Conservation (phyloP, 768 basidiomycete genomes). For the Stropharia rugosoannulata region DNA sequence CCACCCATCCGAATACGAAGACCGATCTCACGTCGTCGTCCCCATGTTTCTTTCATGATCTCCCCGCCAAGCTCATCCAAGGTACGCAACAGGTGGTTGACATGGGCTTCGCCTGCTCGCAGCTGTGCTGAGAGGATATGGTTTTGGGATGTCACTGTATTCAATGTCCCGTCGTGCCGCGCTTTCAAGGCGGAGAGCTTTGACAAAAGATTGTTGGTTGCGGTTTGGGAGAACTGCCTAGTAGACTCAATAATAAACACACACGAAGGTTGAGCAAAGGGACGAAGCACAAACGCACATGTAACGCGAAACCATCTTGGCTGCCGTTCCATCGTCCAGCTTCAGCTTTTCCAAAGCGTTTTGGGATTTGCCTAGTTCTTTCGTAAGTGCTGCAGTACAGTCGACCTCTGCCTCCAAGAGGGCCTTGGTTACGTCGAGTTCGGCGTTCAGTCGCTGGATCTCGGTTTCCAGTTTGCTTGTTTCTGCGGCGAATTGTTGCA, state of each 20-base stretch:
- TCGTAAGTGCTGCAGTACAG: slow-evolving; percentile 38
- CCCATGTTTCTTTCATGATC: slow-evolving; percentile 67
- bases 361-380: slow-evolving; percentile 43
- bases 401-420: slow-evolving; percentile 47
- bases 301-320: slow-evolving; percentile 82
- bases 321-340: slow-evolving; percentile 72
- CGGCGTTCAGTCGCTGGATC: slow-evolving; percentile 37
- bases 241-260: not conserved
- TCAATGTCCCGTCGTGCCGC: slow-evolving; percentile 60
- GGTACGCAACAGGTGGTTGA: slow-evolving; percentile 51
- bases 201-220: slow-evolving; percentile 63
- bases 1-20: slow-evolving; percentile 60
- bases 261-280: not conserved
- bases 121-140: slow-evolving; percentile 43
- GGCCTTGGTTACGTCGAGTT: slow-evolving; percentile 41
- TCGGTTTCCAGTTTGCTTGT: slow-evolving; percentile 45
- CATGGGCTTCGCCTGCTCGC: slow-evolving; percentile 38
- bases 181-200: slow-evolving; percentile 57
- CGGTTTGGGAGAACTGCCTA: slow-evolving; percentile 84
- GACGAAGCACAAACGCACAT: slow-evolving; percentile 50
- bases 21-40: slow-evolving; percentile 68
- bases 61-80: slow-evolving; percentile 74
- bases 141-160: slow-evolving; percentile 54
- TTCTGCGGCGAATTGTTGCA: slow-evolving; percentile 45
- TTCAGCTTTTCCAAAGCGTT: slow-evolving; percentile 54